Percentiles rank a stretch among this genome's conserved stretches.
Conservation (phyloP, 495 filamentous ascomycete species). For the Penicillium longicatenatum region DNA sequence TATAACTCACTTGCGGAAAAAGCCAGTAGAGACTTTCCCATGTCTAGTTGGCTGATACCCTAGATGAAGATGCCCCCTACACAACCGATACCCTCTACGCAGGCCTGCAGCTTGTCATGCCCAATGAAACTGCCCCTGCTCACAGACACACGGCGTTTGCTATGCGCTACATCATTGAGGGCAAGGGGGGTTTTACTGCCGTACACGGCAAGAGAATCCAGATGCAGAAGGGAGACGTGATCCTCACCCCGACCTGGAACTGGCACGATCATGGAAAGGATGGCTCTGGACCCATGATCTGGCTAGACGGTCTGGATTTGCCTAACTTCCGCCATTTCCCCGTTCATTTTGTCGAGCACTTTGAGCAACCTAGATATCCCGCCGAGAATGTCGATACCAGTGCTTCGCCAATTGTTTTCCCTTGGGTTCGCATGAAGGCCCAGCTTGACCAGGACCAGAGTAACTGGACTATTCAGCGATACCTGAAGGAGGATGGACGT, state of each 20-base stretch:
- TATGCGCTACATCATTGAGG: constrained; percentile 56
- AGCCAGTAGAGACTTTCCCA: no score
- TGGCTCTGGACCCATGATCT: constrained; percentile 52
- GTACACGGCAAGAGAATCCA: constrained; percentile 37
- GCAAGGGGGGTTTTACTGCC: constrained; percentile 38
- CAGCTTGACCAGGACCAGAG: constrained; percentile 26
- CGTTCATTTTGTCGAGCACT: constrained; percentile 24
- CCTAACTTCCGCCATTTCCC: neutral
- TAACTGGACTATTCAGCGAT: constrained; percentile 22
- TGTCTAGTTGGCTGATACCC: neutral
- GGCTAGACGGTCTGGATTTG: constrained; percentile 51
- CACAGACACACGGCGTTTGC: constrained; percentile 54
- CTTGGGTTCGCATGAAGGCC: constrained; percentile 41
- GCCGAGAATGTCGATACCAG: constrained; percentile 37
- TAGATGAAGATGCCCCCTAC: constrained; percentile 41
- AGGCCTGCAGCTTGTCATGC: constrained; percentile 54
- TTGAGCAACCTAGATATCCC: constrained; percentile 42
- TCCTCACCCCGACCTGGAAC: constrained; percentile 55
- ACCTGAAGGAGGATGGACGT: neutral
- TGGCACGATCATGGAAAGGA: constrained; percentile 53
- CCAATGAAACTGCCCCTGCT: constrained; percentile 50
- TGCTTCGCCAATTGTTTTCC: constrained; percentile 41
- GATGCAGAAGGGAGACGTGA: constrained; percentile 53
- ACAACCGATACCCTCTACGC: constrained; percentile 59
- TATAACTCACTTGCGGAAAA: neutral